Evolutionary conservation across 192 early-diverging fungal genomes (phyloP), one percentile per base, ranked within the genome.

Genomic region (Rhizophagus clarus): DNA sequence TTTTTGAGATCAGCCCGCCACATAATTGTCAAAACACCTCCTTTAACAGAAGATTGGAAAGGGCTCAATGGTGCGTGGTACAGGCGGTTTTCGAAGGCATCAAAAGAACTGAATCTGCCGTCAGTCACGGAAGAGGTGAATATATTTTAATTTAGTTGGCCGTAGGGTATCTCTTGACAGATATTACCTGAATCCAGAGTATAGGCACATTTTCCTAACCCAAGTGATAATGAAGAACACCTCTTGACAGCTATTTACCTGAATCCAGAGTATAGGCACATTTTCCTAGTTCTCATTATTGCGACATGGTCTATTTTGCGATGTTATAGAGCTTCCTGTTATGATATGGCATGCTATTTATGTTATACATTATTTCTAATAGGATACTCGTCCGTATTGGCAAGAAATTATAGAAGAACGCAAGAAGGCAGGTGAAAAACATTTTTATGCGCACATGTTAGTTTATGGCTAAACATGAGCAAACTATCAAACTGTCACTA

Each of bases 201-300:
- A 76, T 76, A 76, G 29, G 32, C 12, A 42, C 10, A 61, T 76
- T 69, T 69, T 45, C 74, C 28, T 63, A 76, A 32, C 61, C 74
- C 74, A 63, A 76, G 74, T 76, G 20, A 63, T 63, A 63, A 15
- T 76, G 12, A 63, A 62, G 29, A 32, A 24, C 17, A 69, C 14
- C 37, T 76, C 61, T 60, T 76, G 74, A 62, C 47, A 76, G 74
- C 0, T 76, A 10, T 76, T n/a, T 63, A 49, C 74, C 74, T 76
- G 73, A 74, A 56, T 62, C 74, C 51, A 60, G 74, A 76, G 28
- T 32, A 63, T 76, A 37, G 73, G 73, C 1, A 74, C 4, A 51
- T 74, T 74, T 32, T 45, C 74, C 28, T n/a, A 42, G 40, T 24
- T 0, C 60, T 76, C 61, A 76, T 20, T 76, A 76, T 62, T 63